Base-by-base conservation (phyloP, 2,329 filamentous ascomycete genomes). In the Geosmithia morbida region DNA sequence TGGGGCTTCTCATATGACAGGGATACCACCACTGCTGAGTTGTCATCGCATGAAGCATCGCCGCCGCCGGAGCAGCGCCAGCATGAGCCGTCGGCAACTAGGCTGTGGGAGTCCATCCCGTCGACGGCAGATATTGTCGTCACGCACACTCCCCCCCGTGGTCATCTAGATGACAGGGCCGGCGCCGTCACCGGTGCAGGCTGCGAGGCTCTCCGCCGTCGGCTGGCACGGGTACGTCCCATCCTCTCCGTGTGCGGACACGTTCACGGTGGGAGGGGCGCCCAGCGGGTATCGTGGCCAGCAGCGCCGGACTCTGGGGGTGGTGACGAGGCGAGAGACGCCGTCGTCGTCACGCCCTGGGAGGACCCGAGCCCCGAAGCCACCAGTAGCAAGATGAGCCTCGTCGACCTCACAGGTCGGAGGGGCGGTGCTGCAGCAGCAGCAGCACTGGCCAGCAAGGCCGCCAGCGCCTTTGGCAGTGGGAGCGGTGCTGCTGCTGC, bases 161-260 rank as follows among this genome's bases (percentile, higher is more conserved):
- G 65, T 1, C 75, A 83, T 56, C 69, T 74, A 51, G 83, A 87
- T 53, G 66, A 69, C 52, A 53, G 51, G 2, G 57, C 59, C 4
- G 58, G n/a, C 59, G 4, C 22, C 22, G 22, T 26, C 22, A 26
- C 20, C 57, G 60, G 65, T 2, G 62, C 64, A 20, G 84, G 84
- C 2, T 88, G 83, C 55, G 70, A 77, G 53, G 69, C 66, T 14
- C 67, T 88, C 14, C 63, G 72, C 8, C 64, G 67, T 46, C 69
- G 72, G 0, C 63, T 87, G 20, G 76, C 73, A 69, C 65, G 72
- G 6, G 72, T 83, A 2, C 69, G 79, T 40, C 84, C 85, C 5
- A 66, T 68, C 47, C 64, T 88, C 45, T 75, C 77, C 18, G 68
- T 88, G 17, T 87, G 80, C 56, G 84, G 85, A 1, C 85, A 88